phyloP scores from a whole-genome alignment of 2,329 filamentous ascomycete genomes.

The Phaeosphaeriaceae sp. region DNA sequence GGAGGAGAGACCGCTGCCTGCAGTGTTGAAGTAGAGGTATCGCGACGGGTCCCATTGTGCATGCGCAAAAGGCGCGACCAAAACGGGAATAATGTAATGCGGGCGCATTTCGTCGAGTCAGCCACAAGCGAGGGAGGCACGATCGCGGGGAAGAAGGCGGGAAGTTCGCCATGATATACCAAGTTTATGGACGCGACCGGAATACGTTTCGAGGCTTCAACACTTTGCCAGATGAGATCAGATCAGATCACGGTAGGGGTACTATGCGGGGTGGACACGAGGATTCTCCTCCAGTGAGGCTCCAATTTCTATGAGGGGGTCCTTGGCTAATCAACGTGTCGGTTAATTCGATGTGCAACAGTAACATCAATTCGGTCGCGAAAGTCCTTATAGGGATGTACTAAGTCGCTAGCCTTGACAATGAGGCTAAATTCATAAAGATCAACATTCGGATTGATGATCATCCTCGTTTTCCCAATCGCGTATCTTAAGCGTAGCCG shows the following conservation, averaged over 20 bases:
- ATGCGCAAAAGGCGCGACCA: not conserved
- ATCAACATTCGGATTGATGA: not conserved
- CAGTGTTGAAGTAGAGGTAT: conserved; percentile 4
- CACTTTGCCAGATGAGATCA: not conserved
- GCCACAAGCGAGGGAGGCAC: not conserved
- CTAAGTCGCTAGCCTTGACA: not conserved
- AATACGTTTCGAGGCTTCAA: not conserved
- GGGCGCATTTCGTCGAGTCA: conserved; percentile 1
- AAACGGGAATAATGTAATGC: not conserved
- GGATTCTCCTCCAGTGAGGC: not conserved
- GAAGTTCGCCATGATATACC: not conserved
- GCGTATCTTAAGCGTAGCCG: not conserved
- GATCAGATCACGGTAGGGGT: not conserved
- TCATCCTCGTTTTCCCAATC: not conserved
- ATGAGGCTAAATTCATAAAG: not conserved
- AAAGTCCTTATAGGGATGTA: not conserved
- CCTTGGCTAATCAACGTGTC: not conserved
- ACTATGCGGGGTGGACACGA: not conserved
- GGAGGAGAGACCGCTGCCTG: conserved; percentile 3
- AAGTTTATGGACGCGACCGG: not conserved
- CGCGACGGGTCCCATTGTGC: conserved; percentile 5
- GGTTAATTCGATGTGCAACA: not conserved
- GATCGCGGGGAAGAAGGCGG: not conserved
- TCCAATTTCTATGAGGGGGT: not conserved
- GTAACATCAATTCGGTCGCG: not conserved